Evolutionary conservation across 352 stramenopile genomes (phyloP), one percentile per base, ranked within the genome.

Genomic region (Blastocystis sp.): DNA sequence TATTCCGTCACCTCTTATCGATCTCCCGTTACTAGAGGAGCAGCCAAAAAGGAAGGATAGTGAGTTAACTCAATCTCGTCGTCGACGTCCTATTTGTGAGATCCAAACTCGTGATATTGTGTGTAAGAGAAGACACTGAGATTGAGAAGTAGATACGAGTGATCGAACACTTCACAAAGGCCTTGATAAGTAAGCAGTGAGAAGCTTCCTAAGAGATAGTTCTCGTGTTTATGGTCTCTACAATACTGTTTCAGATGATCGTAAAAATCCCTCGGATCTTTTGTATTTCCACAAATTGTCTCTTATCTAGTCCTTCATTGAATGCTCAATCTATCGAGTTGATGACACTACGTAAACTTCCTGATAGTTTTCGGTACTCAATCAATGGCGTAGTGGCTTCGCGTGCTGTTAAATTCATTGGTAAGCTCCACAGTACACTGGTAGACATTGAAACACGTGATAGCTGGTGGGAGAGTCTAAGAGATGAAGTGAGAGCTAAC

Each of bases 361-460:
- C 1, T 91, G 93, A 53, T 94, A 95, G 54, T 92, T 93, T 17
- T 81, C 44, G 40, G 17, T 89, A 89, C 44, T 79, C 60, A 0
- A 58, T 96, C 24, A 94, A 92, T 48, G 93, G 94, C 24, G 94
- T 96, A 48, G 93, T 97, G 5, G 95, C 94, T 30, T 92, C 93
- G 7, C 91, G 94, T 4, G 95, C 93, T 5, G 94, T 96, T 15
- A 96, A 97, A 70, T 97, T 95, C 89, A 77, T 97, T 15, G 94
- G 94, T 5, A 95, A 95, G 79, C 91, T 98, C 37, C 95, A 95
- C 5, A 97, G 95, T 4, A 98, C 98, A 73, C 90, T 98, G 7
- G 96, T 94, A 0, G 97, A 98, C 91, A 96, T 98, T 87, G 96
- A 98, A 89, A 98, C 96, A 0, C 91, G 97, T 82, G 97, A 99